A percentile compares a stretch with the other conserved stretches of the same genome.
Evolutionary conservation across 1,284 basidiomycete species (phyloP).

Genomic region (Polyporus tsugae): DNA sequence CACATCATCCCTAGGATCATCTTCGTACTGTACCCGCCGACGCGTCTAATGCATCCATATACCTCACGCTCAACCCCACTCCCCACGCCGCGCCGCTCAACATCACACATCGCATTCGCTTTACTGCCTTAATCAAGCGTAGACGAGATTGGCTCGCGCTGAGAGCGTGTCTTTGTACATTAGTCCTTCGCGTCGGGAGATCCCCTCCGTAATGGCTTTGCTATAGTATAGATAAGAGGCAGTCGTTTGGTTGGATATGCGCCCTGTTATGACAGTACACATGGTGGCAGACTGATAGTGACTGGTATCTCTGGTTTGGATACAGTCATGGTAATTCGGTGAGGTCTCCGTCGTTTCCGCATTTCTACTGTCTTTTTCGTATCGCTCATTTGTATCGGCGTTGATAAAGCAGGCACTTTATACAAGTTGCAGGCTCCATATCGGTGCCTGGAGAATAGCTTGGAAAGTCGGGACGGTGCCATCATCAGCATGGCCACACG

Average conservation of each 20-base stretch:
- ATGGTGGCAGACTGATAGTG: not conserved
- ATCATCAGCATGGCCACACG: not conserved
- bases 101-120: slow-evolving; percentile 7
- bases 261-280: not conserved
- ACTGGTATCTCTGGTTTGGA: not conserved
- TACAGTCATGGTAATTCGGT: not conserved
- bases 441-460: not conserved
- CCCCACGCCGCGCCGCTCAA: slow-evolving; percentile 6
- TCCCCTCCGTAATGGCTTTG: slow-evolving; percentile 21
- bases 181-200: slow-evolving; percentile 32
- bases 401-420: not conserved
- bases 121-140: slow-evolving; percentile 16
- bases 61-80: slow-evolving; percentile 19
- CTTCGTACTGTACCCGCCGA: slow-evolving; percentile 14
- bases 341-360: not conserved
- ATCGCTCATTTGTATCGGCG: not conserved
- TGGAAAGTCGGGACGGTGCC: not conserved
- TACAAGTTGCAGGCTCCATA: not conserved
- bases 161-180: slow-evolving; percentile 30
- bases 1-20: slow-evolving; percentile 4
- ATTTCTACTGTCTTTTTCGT: not conserved
- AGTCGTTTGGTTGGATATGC: not conserved
- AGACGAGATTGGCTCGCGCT: slow-evolving; percentile 23
- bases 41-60: slow-evolving; percentile 31
- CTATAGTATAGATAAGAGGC: slow-evolving; percentile 27